These are phyloP conservation scores for Teunomyces funiuensis DNA, from an alignment of 805 yeast genomes.

Conservation along the genomic window DNA sequence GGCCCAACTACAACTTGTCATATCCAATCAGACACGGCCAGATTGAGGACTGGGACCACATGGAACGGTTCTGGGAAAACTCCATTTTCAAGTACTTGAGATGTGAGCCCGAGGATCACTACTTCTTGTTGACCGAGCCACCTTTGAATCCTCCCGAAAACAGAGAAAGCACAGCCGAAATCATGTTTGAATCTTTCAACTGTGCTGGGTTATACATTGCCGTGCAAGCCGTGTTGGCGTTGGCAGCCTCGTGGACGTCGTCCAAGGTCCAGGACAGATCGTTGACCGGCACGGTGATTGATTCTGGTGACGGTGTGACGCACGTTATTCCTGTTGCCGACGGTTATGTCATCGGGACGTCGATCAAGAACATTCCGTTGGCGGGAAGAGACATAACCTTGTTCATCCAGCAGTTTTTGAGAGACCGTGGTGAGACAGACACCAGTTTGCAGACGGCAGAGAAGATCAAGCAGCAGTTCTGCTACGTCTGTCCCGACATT, in stretches of 20 bases:
- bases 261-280: constrained; percentile 93
- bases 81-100: constrained; percentile 94
- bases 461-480: constrained; percentile 91
- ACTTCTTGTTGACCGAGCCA: constrained; percentile 93
- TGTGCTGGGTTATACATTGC: constrained; percentile 99
- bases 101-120: constrained; percentile 99
- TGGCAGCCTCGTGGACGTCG: constrained; percentile 99
- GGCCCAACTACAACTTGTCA: constrained; percentile 80
- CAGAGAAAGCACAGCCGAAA: constrained; percentile 97
- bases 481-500: constrained; percentile 97
- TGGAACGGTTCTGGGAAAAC: constrained; percentile 99
- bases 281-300: constrained; percentile 96
- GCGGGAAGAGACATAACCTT: constrained; percentile 98
- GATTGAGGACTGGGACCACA: constrained; percentile 98
- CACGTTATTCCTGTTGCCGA: constrained; percentile 99
- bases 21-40: constrained; percentile 98
- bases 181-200: constrained; percentile 97
- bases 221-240: constrained; percentile 96
- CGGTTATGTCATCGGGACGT: constrained; percentile 97
- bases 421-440: constrained; percentile 96
- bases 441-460: constrained; percentile 95
- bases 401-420: constrained; percentile 86
- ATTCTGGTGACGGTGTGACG: constrained; percentile 98
- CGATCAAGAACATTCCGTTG: constrained; percentile 95
- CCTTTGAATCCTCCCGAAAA: constrained; percentile 99